Evolutionary conservation across 352 stramenopile genomes (phyloP).

Genomic region (Salisapilia sapeloensis): DNA sequence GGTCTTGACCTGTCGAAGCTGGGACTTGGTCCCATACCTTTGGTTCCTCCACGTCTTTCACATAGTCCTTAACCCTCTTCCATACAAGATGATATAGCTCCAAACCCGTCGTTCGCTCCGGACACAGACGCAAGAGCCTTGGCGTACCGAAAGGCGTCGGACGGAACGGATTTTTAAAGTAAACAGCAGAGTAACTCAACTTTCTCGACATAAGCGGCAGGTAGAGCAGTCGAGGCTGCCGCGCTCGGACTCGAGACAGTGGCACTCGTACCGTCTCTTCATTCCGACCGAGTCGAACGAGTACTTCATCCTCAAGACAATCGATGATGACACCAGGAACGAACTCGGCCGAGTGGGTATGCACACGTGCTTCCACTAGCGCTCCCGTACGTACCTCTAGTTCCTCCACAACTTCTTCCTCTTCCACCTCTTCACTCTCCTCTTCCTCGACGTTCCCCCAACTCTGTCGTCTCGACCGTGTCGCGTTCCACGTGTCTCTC

Average conservation of each 20-base stretch:
- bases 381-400: slow-evolving; percentile 33
- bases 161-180: slow-evolving; percentile 82
- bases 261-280: slow-evolving; percentile 66
- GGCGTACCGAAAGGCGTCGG: slow-evolving; percentile 73
- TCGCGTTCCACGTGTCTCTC: slow-evolving; percentile 44
- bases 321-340: slow-evolving; percentile 49
- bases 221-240: slow-evolving; percentile 58
- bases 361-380: slow-evolving; percentile 56
- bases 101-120: slow-evolving; percentile 61
- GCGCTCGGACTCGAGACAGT: slow-evolving; percentile 35
- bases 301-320: slow-evolving; percentile 13
- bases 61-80: slow-evolving; percentile 70
- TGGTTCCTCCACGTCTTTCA: slow-evolving; percentile 18
- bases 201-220: slow-evolving; percentile 71
- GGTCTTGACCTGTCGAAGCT: slow-evolving; percentile 7
- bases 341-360: slow-evolving; percentile 54
- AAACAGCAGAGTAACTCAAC: slow-evolving; percentile 73
- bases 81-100: slow-evolving; percentile 72
- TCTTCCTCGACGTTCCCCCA: slow-evolving; percentile 7
- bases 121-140: slow-evolving; percentile 72
- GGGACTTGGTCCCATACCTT: slow-evolving; percentile 14
- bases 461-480: slow-evolving; percentile 44
- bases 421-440: slow-evolving; percentile 4
- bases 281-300: slow-evolving; percentile 39
- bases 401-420: slow-evolving; percentile 28